Base-by-base conservation (phyloP, 2,329 filamentous ascomycete species). In the Monilinia polystroma region DNA sequence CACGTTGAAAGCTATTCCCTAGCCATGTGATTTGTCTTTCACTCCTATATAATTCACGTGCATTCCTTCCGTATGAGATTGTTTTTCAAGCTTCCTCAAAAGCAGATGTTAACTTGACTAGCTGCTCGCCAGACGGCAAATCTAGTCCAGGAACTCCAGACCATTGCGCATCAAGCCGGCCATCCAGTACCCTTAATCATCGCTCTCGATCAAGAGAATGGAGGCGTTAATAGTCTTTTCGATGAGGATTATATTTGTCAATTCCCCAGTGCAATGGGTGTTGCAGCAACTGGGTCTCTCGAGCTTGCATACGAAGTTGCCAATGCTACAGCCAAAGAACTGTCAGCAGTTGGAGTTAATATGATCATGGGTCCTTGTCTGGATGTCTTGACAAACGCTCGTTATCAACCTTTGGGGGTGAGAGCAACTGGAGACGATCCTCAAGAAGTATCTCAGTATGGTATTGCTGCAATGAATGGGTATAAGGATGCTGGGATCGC, bases 191-290 rank as follows among this genome's bases (percentile, higher is more conserved):
- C 95, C 2, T 81, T 99, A 23, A 83, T 96, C 65, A 97, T 99
- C 73, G 93, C 91, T 51, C 82, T 98, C 49, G 95, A 98, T 76
- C 95, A 99, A 77, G 95, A 99, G 78, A 98, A 99, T 86, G 95
- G 95, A 70, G 93, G 94, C 3, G 94, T 97, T 77, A 98, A 97
- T 80, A 97, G 92, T 79, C 84, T 98, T 2, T 97, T 96, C 75
- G 94, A 98, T 77, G 93, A 97, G 73, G 92, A 95, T 75, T 95
- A 93, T 76, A 94, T 98, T 72, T 93, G 92, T 71, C 95, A 98
- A 77, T 99, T 97, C 73, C 95, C 95, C 11, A 97, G 93, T 75
- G 91, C 94, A 70, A 98, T 99, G 94, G 94, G 93, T 16, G 85
- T 97, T 68, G 93, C 94, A n/a, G 95, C 95, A 29, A 93, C 93